These are phyloP conservation scores for Rhodotorula babjevae DNA, from an alignment of 768 basidiomycete genomes.

Conservation along the genomic window DNA sequence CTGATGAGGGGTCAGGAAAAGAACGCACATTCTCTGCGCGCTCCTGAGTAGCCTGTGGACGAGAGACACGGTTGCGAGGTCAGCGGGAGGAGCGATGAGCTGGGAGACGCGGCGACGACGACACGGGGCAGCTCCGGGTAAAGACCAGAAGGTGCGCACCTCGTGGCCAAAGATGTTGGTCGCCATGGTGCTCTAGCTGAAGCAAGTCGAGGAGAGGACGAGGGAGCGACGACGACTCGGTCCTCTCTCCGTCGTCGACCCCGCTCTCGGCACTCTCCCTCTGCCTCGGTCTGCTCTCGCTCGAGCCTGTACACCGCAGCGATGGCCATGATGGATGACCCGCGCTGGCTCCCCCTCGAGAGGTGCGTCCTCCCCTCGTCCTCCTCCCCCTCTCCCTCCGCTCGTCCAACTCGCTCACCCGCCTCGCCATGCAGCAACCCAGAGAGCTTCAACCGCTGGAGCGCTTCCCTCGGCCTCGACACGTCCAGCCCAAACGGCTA, in stretches of 20 bases:
- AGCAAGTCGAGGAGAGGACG: constrained; percentile 29
- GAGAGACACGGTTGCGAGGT: background rate
- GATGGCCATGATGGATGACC: constrained; percentile 8
- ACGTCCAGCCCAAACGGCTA: constrained; percentile 11
- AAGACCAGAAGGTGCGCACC: constrained; percentile 7
- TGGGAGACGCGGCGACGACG: background rate
- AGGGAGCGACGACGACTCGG: background rate
- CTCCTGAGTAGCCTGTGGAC: constrained; percentile 60
- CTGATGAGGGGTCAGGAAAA: too few species aligned
- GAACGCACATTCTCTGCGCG: constrained; percentile 63
- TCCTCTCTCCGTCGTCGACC: background rate
- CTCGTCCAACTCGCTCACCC: background rate
- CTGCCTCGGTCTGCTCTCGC: background rate
- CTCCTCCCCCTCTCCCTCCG: background rate
- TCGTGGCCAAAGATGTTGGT: constrained; percentile 63
- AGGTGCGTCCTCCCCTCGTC: background rate
- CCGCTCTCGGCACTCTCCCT: background rate
- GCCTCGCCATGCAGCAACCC: constrained; percentile 20
- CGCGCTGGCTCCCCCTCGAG: constrained; percentile 19
- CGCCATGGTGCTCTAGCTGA: constrained; percentile 58
- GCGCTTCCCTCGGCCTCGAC: constrained; percentile 28
- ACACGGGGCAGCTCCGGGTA: background rate
- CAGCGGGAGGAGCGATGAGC: background rate
- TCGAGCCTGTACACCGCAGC: background rate
- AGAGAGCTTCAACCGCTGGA: constrained; percentile 31